Evolutionary conservation across 192 early-diverging fungal genomes (phyloP).

Genomic region (Coemansia sp.): DNA sequence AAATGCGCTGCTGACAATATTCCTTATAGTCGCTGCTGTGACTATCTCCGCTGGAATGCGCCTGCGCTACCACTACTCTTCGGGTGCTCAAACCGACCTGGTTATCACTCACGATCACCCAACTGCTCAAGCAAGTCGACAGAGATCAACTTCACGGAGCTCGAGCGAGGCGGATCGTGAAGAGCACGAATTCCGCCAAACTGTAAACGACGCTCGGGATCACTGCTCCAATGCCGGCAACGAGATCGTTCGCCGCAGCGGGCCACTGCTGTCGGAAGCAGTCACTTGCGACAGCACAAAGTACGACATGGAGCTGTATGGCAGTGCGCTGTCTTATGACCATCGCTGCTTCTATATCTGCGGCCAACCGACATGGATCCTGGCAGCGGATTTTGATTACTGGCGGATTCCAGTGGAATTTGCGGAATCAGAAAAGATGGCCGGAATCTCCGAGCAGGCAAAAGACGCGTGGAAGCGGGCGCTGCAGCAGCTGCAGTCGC

Average conservation of each 20-base stretch:
- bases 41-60: constrained; percentile 6
- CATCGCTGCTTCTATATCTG: constrained; percentile 65
- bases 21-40: constrained; percentile 1
- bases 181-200: constrained; percentile 34
- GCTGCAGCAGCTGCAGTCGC: constrained; percentile 67
- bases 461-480: constrained; percentile 59
- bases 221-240: constrained; percentile 9
- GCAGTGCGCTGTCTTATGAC: constrained; percentile 52
- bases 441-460: background rate
- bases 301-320: constrained; percentile 43
- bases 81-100: constrained; percentile 39
- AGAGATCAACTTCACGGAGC: background rate
- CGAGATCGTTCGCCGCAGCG: constrained; percentile 39
- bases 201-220: constrained; percentile 17
- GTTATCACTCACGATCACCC: constrained; percentile 8
- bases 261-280: constrained; percentile 30
- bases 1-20: constrained; percentile 33
- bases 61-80: constrained; percentile 50
- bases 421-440: constrained; percentile 1
- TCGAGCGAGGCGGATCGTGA: constrained; percentile 8
- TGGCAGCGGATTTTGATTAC: constrained; percentile 84
- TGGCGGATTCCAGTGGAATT: constrained; percentile 70
- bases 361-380: constrained; percentile 63
- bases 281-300: constrained; percentile 38
- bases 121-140: background rate